These are phyloP conservation scores for Emergomyces pasteurianus DNA, from an alignment of 2,329 filamentous ascomycete genomes.

Conservation along the genomic window DNA sequence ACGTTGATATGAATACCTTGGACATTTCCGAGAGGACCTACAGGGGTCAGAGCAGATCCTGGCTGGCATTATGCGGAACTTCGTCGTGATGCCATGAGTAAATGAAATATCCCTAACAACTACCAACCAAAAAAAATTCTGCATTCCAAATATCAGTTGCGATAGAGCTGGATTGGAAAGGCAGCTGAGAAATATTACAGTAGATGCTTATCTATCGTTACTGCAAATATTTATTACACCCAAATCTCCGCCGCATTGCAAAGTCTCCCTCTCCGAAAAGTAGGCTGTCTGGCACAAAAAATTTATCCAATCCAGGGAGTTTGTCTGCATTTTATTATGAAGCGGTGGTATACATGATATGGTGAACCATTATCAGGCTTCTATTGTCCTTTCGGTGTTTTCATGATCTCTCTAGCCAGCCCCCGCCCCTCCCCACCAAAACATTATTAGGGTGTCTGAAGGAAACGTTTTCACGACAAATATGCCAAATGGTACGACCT, in stretches of 20 bases:
- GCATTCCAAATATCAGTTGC: background rate
- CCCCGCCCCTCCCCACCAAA: no score
- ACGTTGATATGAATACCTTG: constrained; percentile 41
- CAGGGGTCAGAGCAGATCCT: background rate
- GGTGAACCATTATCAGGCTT: background rate
- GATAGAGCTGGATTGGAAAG: background rate
- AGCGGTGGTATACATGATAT: background rate
- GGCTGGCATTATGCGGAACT: background rate
- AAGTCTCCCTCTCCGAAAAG: background rate
- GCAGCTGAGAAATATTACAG: background rate
- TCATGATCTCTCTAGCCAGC: background rate
- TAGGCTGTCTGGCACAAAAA: background rate
- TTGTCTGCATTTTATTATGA: background rate
- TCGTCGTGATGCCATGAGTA: background rate
- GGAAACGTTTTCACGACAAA: no score
- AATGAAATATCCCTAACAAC: background rate
- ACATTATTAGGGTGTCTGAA: no score
- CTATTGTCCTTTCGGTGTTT: background rate
- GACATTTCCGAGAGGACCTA: constrained; percentile 29
- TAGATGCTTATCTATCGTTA: no score
- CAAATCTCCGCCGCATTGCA: background rate
- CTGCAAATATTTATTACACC: background rate
- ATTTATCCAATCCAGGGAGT: background rate
- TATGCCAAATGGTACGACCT: no score
- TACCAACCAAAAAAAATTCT: no score